Conservation (phyloP, 345 rosid genomes). For the Syzygium oleosum region DNA sequence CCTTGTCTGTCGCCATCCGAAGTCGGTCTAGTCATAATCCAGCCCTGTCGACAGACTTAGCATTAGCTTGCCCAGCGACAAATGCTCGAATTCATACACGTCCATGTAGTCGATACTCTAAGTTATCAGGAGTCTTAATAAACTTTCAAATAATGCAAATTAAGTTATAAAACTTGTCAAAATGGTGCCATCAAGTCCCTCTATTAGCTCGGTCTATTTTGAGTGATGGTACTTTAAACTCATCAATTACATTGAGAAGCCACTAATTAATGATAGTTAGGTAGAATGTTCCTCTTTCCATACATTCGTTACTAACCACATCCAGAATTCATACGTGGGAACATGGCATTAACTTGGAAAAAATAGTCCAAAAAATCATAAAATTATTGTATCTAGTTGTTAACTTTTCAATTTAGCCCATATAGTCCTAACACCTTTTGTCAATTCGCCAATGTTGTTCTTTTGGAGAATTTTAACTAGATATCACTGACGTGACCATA, state of each 20-base stretch:
- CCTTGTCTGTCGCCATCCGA: not conserved
- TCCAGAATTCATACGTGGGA: not conserved
- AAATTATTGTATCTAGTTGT: not conserved
- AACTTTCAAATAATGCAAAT: not conserved
- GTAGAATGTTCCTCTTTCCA: not conserved
- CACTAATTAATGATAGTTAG: not conserved
- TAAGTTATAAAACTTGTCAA: not conserved
- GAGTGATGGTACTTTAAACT: not conserved
- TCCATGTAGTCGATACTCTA: not conserved
- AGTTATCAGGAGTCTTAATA: not conserved
- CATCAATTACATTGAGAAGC: not conserved
- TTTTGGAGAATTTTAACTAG: no score
- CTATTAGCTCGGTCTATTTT: not conserved
- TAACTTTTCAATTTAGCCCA: no score
- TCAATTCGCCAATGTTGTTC: no score
- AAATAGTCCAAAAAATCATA: not conserved
- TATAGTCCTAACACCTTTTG: no score
- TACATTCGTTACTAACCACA: not conserved
- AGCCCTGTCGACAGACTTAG: not conserved
- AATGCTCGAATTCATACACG: not conserved
- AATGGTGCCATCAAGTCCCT: not conserved
- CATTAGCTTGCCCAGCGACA: not conserved
- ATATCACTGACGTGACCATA: no score
- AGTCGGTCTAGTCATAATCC: not conserved
- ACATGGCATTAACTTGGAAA: not conserved